phyloP scores from a whole-genome alignment of 2,329 filamentous ascomycete genomes.

The Ilyonectria sp. region DNA sequence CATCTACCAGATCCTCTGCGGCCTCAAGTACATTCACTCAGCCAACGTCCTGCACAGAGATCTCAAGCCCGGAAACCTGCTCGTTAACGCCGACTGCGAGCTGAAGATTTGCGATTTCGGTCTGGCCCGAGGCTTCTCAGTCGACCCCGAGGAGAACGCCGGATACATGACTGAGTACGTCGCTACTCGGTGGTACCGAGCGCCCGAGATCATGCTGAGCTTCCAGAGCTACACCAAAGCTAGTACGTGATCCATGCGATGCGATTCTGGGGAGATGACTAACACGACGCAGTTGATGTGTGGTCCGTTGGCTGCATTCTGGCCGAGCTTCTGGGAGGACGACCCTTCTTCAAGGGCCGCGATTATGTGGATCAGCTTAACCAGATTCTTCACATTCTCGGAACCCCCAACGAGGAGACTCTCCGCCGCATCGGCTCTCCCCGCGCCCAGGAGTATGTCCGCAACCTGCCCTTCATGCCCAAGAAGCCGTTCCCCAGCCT shows the following conservation, averaged over 20 bases:
- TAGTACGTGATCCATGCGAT: slow-evolving; percentile 75
- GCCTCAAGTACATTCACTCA: slow-evolving; percentile 99
- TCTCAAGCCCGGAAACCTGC: slow-evolving; percentile 94
- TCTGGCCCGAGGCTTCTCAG: slow-evolving; percentile 94
- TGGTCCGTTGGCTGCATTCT: slow-evolving; percentile 99
- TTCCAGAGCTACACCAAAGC: slow-evolving; percentile 99
- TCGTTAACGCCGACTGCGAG: slow-evolving; percentile 99
- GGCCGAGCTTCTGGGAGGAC: slow-evolving; percentile 93
- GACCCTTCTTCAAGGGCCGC: slow-evolving; percentile 98
- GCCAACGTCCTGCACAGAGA: slow-evolving; percentile 98
- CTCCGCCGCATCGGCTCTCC: slow-evolving; percentile 94
- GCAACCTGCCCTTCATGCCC: slow-evolving; percentile 94
- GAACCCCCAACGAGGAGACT: slow-evolving; percentile 96
- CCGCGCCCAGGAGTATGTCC: slow-evolving; percentile 97
- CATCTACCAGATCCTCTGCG: slow-evolving; percentile 99
- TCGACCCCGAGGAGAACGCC: slow-evolving; percentile 97
- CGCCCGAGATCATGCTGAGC: slow-evolving; percentile 99
- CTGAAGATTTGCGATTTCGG: slow-evolving; percentile 99
- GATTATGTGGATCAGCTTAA: slow-evolving; percentile 99
- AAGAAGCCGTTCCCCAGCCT: slow-evolving; percentile 91
- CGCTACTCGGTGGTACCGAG: slow-evolving; percentile 94
- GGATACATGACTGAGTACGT: slow-evolving; percentile 99
- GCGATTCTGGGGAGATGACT: slow-evolving; percentile 16
- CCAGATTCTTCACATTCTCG: slow-evolving; percentile 98
- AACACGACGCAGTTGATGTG: slow-evolving; percentile 84